Evolutionary conservation across 148 eudicot genomes (phyloP).

Genomic region (Camellia granthamiana): DNA sequence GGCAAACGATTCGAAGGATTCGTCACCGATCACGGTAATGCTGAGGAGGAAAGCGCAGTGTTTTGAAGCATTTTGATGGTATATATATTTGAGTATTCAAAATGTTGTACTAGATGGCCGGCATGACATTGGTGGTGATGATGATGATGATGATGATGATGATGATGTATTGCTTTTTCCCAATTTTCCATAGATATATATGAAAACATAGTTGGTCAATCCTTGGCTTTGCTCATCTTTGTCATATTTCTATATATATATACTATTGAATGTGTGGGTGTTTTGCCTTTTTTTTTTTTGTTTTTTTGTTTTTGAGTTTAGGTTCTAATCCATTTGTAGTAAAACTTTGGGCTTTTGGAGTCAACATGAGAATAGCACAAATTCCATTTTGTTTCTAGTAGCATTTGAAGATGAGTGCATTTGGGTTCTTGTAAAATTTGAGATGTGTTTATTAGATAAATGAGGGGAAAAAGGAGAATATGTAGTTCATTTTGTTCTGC

Average conservation of each 20-base stretch:
- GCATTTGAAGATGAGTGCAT: neutral
- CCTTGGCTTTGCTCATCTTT: neutral
- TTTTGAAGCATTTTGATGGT: constrained; percentile 5
- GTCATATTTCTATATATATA: neutral
- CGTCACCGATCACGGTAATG: neutral
- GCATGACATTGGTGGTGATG: constrained; percentile 4
- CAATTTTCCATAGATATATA: constrained; percentile 2
- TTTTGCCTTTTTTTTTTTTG: neutral
- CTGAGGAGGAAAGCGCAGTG: neutral
- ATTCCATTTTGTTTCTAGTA: neutral
- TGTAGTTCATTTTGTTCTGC: neutral
- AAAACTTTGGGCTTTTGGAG: neutral
- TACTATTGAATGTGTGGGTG: neutral
- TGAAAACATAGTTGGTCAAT: neutral
- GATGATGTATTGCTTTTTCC: constrained; percentile 11
- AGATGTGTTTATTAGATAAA: neutral
- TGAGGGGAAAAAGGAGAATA: neutral
- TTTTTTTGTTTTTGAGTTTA: too few species aligned
- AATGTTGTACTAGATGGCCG: constrained; percentile 1
- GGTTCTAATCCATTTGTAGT: neutral
- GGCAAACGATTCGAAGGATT: constrained; percentile 1
- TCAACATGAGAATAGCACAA: neutral
- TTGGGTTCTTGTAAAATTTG: neutral
- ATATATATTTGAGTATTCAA: neutral
- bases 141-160: constrained; percentile 3